Percentiles rank a stretch among this genome's conserved stretches.
These are phyloP conservation scores for Beauveria asiatica DNA, from an alignment of 2,329 filamentous ascomycete genomes.

Conservation along the genomic window DNA sequence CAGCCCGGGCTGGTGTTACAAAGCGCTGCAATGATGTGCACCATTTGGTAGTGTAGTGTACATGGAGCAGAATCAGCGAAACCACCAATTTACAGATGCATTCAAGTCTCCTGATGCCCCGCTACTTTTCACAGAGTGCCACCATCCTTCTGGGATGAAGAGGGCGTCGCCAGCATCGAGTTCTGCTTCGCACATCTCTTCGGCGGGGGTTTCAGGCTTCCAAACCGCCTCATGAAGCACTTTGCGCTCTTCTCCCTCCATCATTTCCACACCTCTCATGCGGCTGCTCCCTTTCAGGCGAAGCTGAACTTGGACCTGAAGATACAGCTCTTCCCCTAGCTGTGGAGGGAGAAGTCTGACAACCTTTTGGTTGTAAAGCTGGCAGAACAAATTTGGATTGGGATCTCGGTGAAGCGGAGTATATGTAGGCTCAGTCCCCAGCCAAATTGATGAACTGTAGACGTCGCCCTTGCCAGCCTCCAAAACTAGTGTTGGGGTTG, in stretches of 20 bases:
- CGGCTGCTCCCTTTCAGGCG: slow-evolving; percentile 32
- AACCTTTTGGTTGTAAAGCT: slow-evolving; percentile 64
- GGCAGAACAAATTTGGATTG: slow-evolving; percentile 87
- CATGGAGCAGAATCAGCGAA: slow-evolving; percentile 21
- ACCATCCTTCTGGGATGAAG: slow-evolving; percentile 37
- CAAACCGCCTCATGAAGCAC: slow-evolving; percentile 64
- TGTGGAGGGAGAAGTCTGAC: slow-evolving; percentile 63
- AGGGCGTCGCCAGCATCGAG: slow-evolving; percentile 44
- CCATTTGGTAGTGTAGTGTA: neutral
- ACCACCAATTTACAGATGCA: slow-evolving; percentile 39
- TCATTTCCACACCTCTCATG: slow-evolving; percentile 81
- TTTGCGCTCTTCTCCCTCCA: slow-evolving; percentile 65
- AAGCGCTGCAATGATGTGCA: neutral
- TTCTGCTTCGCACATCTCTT: slow-evolving; percentile 40
- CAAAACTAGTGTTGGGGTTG: slow-evolving; percentile 55
- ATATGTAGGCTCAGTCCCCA: slow-evolving; percentile 77
- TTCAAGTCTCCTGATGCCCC: slow-evolving; percentile 28
- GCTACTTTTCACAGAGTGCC: slow-evolving; percentile 36
- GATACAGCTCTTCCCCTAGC: slow-evolving; percentile 57
- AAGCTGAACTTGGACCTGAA: slow-evolving; percentile 34
- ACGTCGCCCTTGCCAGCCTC: slow-evolving; percentile 67
- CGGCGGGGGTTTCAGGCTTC: slow-evolving; percentile 30
- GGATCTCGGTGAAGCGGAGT: slow-evolving; percentile 89
- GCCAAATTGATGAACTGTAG: slow-evolving; percentile 83
- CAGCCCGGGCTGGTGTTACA: neutral